A percentile compares a stretch with the other conserved stretches of the same genome.
Evolutionary conservation across 208 protist genomes (phyloP).

Genomic region (Trypanosoma avium): DNA sequence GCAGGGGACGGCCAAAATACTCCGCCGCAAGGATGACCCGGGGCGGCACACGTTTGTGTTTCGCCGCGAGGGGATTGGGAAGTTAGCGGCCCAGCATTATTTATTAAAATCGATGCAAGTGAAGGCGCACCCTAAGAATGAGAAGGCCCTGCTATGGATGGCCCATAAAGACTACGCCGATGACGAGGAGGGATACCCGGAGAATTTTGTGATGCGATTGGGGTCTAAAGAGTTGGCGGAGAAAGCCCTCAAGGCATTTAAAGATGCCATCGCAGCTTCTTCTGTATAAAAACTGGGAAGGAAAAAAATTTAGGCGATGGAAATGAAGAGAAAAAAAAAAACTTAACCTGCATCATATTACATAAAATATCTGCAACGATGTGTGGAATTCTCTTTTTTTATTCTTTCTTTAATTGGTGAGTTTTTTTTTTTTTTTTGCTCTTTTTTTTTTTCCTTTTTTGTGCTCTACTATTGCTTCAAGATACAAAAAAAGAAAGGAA

Average conservation of each 20-base stretch:
- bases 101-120: conserved; percentile 77
- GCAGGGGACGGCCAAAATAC: conserved; percentile 73
- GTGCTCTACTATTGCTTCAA: background rate
- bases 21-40: conserved; percentile 68
- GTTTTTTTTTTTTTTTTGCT: conserved; percentile 17
- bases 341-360: no score
- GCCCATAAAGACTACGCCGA: conserved; percentile 85
- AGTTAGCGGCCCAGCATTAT: conserved; percentile 86
- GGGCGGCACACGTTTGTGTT: conserved; percentile 85
- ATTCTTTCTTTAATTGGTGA: background rate
- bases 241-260: conserved; percentile 61
- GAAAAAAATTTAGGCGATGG: background rate
- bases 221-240: conserved; percentile 63
- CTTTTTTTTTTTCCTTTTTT: background rate
- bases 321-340: no score
- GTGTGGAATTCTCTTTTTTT: background rate
- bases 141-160: conserved; percentile 79
- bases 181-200: conserved; percentile 84
- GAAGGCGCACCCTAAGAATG: conserved; percentile 65
- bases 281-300: conserved; percentile 2
- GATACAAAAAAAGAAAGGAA: no score
- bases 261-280: conserved; percentile 53
- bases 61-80: conserved; percentile 84
- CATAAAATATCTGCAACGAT: no score
- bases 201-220: conserved; percentile 85